A percentile compares a stretch with the other conserved stretches of the same genome.
Conservation (phyloP, 116 monocot species). For the Iris pallida region DNA sequence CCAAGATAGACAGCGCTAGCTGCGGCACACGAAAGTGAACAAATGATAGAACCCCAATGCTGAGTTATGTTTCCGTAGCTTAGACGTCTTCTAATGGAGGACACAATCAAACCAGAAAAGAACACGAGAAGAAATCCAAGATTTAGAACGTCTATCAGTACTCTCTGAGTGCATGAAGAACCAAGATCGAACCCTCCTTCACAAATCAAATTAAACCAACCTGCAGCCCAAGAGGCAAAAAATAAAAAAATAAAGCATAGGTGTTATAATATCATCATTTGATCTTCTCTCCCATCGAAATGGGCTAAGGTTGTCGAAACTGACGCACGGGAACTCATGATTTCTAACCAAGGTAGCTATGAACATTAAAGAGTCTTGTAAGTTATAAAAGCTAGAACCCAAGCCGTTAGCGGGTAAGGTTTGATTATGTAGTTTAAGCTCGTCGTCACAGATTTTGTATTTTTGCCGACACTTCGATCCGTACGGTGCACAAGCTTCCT, state of each 20-base stretch:
- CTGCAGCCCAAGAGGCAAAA: slow-evolving; percentile 4
- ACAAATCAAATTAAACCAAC: slow-evolving; percentile 15
- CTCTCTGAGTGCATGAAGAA: slow-evolving; percentile 23
- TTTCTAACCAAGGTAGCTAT: too few relatives aligned
- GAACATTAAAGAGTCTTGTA: too few relatives aligned
- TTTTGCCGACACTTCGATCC: too few relatives aligned
- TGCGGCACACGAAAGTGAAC: slow-evolving; percentile 15
- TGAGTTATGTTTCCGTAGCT: slow-evolving; percentile 4
- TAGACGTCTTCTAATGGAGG: slow-evolving; percentile 5
- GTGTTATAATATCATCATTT: not conserved
- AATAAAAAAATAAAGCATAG: too few relatives aligned
- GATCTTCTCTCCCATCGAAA: too few relatives aligned
- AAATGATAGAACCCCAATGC: slow-evolving; percentile 18
- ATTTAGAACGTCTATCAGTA: slow-evolving; percentile 24
- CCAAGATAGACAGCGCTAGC: slow-evolving; percentile 10
- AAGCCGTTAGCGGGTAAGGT: too few relatives aligned
- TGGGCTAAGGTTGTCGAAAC: too few relatives aligned
- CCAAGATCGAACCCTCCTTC: slow-evolving; percentile 3
- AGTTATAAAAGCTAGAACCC: too few relatives aligned
- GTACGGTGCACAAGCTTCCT: too few relatives aligned
- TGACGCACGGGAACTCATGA: too few relatives aligned
- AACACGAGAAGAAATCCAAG: slow-evolving; percentile 24
- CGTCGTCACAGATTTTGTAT: too few relatives aligned
- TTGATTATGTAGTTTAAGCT: too few relatives aligned
- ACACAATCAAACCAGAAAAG: slow-evolving; percentile 9